These are phyloP conservation scores for Fusarium tanahbumbuense DNA, from an alignment of 2,329 filamentous ascomycete genomes.

Conservation along the genomic window DNA sequence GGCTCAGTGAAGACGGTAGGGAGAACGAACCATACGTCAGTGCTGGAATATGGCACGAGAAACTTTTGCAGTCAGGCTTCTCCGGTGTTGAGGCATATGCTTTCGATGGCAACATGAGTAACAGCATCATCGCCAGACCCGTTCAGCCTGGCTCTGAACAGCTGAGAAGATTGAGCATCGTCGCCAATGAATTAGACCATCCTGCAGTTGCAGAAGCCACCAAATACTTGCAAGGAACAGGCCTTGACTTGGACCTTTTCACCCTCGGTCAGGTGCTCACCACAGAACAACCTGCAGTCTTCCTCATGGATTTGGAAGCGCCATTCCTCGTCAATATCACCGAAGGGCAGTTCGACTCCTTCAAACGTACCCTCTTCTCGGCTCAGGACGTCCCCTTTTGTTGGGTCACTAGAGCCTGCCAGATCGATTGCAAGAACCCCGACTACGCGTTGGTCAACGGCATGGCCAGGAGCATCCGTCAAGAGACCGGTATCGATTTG, in stretches of 20 bases:
- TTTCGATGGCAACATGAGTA: conserved; percentile 13
- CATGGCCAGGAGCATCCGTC: conserved; percentile 9
- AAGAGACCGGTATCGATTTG: conserved; percentile 13
- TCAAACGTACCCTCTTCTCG: conserved; percentile 7
- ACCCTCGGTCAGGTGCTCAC: conserved; percentile 5
- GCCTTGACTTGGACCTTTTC: conserved; percentile 6
- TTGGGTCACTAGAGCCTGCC: conserved; percentile 6
- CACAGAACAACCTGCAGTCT: conserved; percentile 7
- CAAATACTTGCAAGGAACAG: not conserved
- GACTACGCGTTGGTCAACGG: conserved; percentile 13
- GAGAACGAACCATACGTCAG: conserved; percentile 7
- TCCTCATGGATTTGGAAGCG: conserved; percentile 10
- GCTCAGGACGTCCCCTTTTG: conserved; percentile 10
- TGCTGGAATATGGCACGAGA: conserved; percentile 7
- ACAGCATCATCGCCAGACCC: conserved; percentile 9
- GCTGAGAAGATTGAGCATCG: conserved; percentile 4
- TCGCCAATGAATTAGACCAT: not conserved
- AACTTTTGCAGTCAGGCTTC: conserved; percentile 4
- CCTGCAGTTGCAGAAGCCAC: not conserved
- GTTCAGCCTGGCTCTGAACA: conserved; percentile 2
- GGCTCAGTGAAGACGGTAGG: conserved; percentile 4
- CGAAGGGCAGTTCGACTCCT: not conserved
- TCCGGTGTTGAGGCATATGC: conserved; percentile 8
- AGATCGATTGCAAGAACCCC: conserved; percentile 11
- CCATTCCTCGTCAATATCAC: conserved; percentile 9